Evolutionary conservation across 768 basidiomycete species (phyloP), one percentile per base, ranked within the genome.

Genomic region (Mycena amicta): DNA sequence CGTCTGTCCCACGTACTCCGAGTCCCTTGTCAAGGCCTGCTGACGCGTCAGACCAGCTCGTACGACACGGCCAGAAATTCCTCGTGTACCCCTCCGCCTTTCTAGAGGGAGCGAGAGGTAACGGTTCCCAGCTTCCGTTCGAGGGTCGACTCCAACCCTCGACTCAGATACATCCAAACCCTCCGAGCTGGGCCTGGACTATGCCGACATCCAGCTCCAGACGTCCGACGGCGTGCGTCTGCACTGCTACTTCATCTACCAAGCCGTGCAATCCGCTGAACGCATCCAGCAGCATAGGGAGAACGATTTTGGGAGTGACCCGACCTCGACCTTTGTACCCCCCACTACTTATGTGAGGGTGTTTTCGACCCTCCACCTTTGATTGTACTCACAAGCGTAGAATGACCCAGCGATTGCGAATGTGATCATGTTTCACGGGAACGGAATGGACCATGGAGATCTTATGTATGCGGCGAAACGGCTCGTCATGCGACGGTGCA

Each of bases 31-130:
- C n/a, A n/a, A n/a, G n/a, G n/a, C n/a, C n/a, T n/a, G n/a, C 33
- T 37, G 33, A 37, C 33, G 33, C 33, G 33, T 18, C 18, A 8
- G 8, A 8, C n/a, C n/a, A n/a, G n/a, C n/a, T 66, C 22, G 23
- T 67, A 11, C 50, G 58, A 3, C 52, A 65, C 29, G 63, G 66
- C 30, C 66, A 67, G 53, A 56, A 45, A 5, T 60, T 45, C 41
- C 61, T 67, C 23, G 61, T 67, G 4, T 67, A 67, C 37, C 66
- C 66, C 5, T 62, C 66, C 23, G 66, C 66, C 23, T 67, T 60
- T 18, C 33, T 37, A n/a, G n/a, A n/a, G n/a, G n/a, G n/a, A n/a
- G n/a, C 33, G 11, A 37, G 18, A 37, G 33, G 18, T 18, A 18
- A 37, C 18, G 33, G 11, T 8, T 8, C 11, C 33, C 33, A 8